These are phyloP conservation scores for Neostapfia colusana DNA, from an alignment of 176 grass and related monocot species.

Conservation along the genomic window DNA sequence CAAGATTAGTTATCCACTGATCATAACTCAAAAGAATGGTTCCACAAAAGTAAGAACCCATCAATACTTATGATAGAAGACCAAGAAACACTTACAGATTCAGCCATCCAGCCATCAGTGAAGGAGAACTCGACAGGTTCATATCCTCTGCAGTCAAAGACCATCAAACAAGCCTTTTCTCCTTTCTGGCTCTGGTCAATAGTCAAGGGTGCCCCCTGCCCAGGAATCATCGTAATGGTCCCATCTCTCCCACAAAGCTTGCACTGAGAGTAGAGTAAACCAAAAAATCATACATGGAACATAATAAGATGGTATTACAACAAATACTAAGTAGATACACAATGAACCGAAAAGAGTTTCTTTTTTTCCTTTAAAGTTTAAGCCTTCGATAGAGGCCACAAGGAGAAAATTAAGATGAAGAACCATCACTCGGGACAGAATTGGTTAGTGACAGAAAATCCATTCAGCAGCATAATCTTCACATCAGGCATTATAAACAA, in stretches of 20 bases:
- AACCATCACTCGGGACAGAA: not conserved
- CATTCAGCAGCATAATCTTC: slow-evolving; percentile 12
- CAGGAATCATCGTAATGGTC: slow-evolving; percentile 85
- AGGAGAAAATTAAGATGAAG: not conserved
- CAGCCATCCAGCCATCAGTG: slow-evolving; percentile 73
- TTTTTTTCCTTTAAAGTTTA: not conserved
- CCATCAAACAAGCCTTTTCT: slow-evolving; percentile 60
- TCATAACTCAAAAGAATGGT: not conserved
- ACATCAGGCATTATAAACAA: not conserved
- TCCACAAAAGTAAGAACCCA: not conserved
- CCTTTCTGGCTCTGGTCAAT: slow-evolving; percentile 59
- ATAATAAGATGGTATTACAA: not conserved
- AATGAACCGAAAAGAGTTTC: slow-evolving; percentile 6
- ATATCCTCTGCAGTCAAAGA: slow-evolving; percentile 90
- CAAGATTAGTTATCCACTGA: not conserved
- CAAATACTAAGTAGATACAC: not conserved
- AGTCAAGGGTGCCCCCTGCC: slow-evolving; percentile 75
- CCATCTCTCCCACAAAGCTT: slow-evolving; percentile 90
- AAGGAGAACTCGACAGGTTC: slow-evolving; percentile 85
- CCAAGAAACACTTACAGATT: slow-evolving; percentile 29
- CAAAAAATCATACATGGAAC: slow-evolving; percentile 23
- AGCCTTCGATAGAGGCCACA: not conserved
- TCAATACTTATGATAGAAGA: not conserved
- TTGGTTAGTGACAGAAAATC: not conserved
- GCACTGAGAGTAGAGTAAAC: slow-evolving; percentile 63